Evolutionary conservation across 306 rosid species (phyloP).

Genomic region (Dalbergia oliveri): DNA sequence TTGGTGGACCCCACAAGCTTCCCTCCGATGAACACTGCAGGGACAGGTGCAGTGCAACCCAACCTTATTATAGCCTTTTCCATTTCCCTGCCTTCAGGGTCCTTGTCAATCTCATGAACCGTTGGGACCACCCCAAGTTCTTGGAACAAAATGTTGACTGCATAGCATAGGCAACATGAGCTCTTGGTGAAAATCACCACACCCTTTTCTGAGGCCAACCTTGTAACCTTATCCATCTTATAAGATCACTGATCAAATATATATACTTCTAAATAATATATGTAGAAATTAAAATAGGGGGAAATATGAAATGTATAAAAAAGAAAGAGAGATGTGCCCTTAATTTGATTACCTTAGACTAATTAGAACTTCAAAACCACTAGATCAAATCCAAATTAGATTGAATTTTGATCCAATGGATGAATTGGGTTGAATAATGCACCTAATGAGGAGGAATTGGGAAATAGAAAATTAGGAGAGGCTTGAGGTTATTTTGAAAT

Average conservation of each 20-base stretch:
- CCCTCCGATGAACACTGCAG: conserved; percentile 97
- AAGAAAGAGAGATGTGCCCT: too few relatives aligned
- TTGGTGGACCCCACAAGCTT: conserved; percentile 89
- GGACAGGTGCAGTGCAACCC: conserved; percentile 80
- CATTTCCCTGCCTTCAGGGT: conserved; percentile 86
- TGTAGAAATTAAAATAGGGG: too few relatives aligned
- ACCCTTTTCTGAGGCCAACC: conserved; percentile 75
- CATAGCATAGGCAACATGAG: conserved; percentile 93
- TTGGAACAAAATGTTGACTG: conserved; percentile 78
- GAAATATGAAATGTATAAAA: too few relatives aligned
- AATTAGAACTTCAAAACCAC: too few relatives aligned
- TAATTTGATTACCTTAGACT: too few relatives aligned
- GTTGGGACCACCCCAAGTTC: conserved; percentile 71
- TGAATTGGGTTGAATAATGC: conserved; percentile 40
- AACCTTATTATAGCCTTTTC: conserved; percentile 81
- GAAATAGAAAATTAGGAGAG: conserved; percentile 47
- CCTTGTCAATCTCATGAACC: conserved; percentile 84
- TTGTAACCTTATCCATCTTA: conserved; percentile 85
- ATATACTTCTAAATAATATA: too few relatives aligned
- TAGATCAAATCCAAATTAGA: conserved; percentile 52
- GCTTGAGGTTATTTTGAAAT: conserved; percentile 59
- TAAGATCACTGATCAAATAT: too few relatives aligned
- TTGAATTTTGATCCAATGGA: conserved; percentile 60
- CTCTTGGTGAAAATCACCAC: conserved; percentile 97
- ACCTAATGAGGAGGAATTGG: conserved; percentile 40